Base-by-base conservation (phyloP, 2,329 filamentous ascomycete species). In the Colletotrichum magnum region DNA sequence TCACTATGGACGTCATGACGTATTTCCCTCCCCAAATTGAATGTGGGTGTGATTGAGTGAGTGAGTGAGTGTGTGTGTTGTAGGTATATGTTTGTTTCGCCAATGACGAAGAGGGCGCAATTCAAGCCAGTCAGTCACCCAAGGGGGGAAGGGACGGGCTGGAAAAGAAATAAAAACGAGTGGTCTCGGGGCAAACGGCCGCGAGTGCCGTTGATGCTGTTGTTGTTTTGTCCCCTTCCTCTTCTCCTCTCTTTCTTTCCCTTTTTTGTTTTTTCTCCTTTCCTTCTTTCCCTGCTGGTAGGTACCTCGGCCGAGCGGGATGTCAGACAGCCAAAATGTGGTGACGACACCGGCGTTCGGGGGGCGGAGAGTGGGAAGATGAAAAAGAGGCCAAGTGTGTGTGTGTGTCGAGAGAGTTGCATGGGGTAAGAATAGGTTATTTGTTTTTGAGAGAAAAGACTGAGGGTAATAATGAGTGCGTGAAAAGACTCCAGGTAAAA, bases 1-100 rank as follows among this genome's bases (percentile, higher is more conserved):
- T 77, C 67, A 78, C 77, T 71, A 78, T 78, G 68, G 76, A 78
- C 74, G 77, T 77, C 77, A 78, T 78, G 75, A 73, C 71, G 62
- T 72, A 71, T 70, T 36, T 43, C 45, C 48, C 62, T 69, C 54
- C 66, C 73, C 56, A 58, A 41, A 26, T 62, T 56, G 56, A 66
- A 60, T 60, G 43, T 62, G 62, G 66, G 26, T 66, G 59, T 45
- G 47, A 36, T 2, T 36, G 28, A 32, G 28, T 32, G 32, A 36
- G 32, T 36, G 32, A 10, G 32, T 24, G 10, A 36, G 32, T 36
- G 32, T 9, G 32, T 36, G 32, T 36, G 32, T 36, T 36, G 32
- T 36, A 18, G 18, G 18, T 18, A 36, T 36, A 36, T 66, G 62
- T 41, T 60, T 60, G 70, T 57, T 68, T 66, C 70, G 67, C 70